phyloP scores from a whole-genome alignment of 768 basidiomycete genomes.

The Chalciporus pseudorubinellus region DNA sequence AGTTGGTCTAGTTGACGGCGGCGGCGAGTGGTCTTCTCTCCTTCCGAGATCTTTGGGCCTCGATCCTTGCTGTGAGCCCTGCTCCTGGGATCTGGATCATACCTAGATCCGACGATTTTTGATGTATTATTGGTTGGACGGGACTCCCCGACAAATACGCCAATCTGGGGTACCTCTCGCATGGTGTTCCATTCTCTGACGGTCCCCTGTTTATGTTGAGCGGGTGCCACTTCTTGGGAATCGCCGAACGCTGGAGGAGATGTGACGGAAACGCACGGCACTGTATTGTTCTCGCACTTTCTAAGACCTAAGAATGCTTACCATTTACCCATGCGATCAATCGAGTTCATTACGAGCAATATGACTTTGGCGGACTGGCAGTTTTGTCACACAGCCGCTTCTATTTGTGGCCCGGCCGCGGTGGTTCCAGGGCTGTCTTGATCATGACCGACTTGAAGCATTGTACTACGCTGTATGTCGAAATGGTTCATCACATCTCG shows the following conservation, averaged over 20 bases:
- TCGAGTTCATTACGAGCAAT: slow-evolving; percentile 22
- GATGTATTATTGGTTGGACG: background rate
- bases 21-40: slow-evolving; percentile 10
- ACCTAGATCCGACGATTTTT: slow-evolving; percentile 23
- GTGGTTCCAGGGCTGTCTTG: slow-evolving; percentile 9
- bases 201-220: slow-evolving; percentile 2
- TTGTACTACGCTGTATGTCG: background rate
- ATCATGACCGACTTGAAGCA: background rate
- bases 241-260: background rate
- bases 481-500: background rate
- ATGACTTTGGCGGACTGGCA: slow-evolving; percentile 15
- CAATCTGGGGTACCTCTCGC: slow-evolving; percentile 17
- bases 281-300: slow-evolving; percentile 2
- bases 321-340: slow-evolving; percentile 16
- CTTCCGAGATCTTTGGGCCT: slow-evolving; percentile 17
- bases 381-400: slow-evolving; percentile 16
- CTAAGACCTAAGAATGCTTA: background rate
- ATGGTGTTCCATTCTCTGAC: slow-evolving; percentile 20
- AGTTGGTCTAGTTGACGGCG: slow-evolving; percentile 14
- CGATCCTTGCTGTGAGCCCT: slow-evolving; percentile 11
- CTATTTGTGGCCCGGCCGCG: slow-evolving; percentile 13
- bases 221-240: background rate
- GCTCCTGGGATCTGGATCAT: slow-evolving; percentile 11
- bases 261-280: slow-evolving; percentile 1
- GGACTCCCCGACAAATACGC: slow-evolving; percentile 2